These are phyloP conservation scores for Cyberlindnera mrakii DNA, from an alignment of 805 yeast species.

Conservation along the genomic window DNA sequence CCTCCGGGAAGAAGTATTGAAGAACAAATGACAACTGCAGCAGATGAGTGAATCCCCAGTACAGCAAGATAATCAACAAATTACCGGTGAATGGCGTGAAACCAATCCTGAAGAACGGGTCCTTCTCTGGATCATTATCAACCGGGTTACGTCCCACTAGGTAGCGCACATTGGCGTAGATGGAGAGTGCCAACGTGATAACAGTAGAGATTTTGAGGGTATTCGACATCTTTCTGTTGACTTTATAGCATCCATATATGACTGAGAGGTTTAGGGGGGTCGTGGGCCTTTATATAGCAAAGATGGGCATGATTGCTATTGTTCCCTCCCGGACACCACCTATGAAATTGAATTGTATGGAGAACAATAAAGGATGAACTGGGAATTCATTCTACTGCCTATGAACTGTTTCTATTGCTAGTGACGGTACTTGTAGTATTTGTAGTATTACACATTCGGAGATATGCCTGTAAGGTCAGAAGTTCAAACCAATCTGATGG, in stretches of 20 bases:
- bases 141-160: constrained; percentile 49
- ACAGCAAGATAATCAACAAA: constrained; percentile 40
- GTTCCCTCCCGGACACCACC: no score
- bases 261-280: neutral
- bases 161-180: constrained; percentile 49
- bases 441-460: no score
- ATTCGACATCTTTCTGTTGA: neutral
- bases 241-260: no score
- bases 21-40: constrained; percentile 47
- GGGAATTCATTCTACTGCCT: no score
- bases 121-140: constrained; percentile 32
- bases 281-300: neutral
- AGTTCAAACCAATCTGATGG: constrained; percentile 13
- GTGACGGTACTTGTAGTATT: no score
- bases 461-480: neutral
- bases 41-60: constrained; percentile 51
- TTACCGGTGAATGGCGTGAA: constrained; percentile 70
- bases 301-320: no score
- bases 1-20: constrained; percentile 36
- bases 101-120: constrained; percentile 43
- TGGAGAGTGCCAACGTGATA: constrained; percentile 48
- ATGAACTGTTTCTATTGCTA: no score
- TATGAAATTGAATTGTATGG: no score
- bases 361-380: no score
- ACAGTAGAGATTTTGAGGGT: constrained; percentile 41